Evolutionary conservation across 2,329 filamentous ascomycete species (phyloP).

Genomic region (Pseudogymnoascus sp.): DNA sequence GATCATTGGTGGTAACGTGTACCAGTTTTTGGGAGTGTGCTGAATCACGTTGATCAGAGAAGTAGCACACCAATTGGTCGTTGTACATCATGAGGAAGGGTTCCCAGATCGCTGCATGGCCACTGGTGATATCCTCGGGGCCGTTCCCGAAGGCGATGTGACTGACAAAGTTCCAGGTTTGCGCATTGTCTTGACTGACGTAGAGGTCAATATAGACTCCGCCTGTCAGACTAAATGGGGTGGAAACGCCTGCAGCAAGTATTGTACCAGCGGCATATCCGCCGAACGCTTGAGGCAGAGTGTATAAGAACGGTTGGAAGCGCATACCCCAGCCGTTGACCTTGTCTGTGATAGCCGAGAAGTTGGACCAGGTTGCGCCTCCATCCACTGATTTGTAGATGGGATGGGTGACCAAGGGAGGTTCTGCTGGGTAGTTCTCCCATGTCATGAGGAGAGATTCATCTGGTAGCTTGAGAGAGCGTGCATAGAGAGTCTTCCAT

Average conservation of each 20-base stretch:
- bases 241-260: constrained; percentile 41
- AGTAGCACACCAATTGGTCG: constrained; percentile 57
- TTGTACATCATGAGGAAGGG: constrained; percentile 56
- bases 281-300: constrained; percentile 51
- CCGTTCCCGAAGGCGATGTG: constrained; percentile 57
- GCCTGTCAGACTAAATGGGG: constrained; percentile 41
- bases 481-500: constrained; percentile 20
- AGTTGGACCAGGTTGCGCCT: constrained; percentile 53
- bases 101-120: constrained; percentile 62
- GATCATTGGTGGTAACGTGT: constrained; percentile 54
- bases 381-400: constrained; percentile 44
- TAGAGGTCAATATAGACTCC: constrained; percentile 62
- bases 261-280: constrained; percentile 54
- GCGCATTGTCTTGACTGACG: constrained; percentile 49
- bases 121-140: constrained; percentile 53
- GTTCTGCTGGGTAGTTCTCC: constrained; percentile 48
- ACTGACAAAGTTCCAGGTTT: constrained; percentile 58
- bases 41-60: constrained; percentile 61
- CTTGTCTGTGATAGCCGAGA: constrained; percentile 54
- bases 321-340: constrained; percentile 56
- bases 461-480: constrained; percentile 27
- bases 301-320: constrained; percentile 61
- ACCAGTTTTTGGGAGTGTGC: constrained; percentile 60
- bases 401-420: constrained; percentile 38
- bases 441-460: constrained; percentile 40